Percentiles rank a stretch among this genome's conserved stretches.
Evolutionary conservation across 345 rosid species (phyloP).

Genomic region (Tarenaya hassleriana): DNA sequence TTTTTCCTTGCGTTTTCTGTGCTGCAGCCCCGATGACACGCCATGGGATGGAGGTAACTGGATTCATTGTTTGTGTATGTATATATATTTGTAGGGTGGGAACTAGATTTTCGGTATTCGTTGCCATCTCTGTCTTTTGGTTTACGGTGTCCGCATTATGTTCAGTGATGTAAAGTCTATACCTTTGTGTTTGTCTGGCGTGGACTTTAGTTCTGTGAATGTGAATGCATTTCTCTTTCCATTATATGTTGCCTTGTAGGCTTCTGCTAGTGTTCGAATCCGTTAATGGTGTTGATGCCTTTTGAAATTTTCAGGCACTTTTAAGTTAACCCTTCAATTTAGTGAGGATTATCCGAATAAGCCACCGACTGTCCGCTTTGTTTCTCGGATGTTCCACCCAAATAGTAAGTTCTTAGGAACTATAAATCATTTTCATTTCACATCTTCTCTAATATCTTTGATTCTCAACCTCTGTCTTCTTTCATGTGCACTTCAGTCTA

Average conservation of each 20-base stretch:
- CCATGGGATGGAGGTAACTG: conserved; percentile 66
- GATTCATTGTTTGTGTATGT: too few relatives aligned
- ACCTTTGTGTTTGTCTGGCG: too few relatives aligned
- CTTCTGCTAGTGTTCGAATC: too few relatives aligned
- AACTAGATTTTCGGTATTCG: too few relatives aligned
- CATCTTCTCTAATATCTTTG: neutral
- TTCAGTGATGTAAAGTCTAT: too few relatives aligned
- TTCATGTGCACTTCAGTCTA: conserved; percentile 44
- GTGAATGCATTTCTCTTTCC: too few relatives aligned
- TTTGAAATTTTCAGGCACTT: conserved; percentile 38
- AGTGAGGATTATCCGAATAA: conserved; percentile 64
- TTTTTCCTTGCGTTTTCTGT: neutral
- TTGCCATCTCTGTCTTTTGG: too few relatives aligned
- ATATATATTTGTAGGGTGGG: too few relatives aligned
- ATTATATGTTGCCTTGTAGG: too few relatives aligned
- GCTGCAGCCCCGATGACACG: conserved; percentile 55
- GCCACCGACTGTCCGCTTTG: conserved; percentile 62
- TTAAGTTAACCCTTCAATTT: conserved; percentile 56
- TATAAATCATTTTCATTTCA: neutral
- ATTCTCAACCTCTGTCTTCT: conserved; percentile 10
- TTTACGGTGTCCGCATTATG: too few relatives aligned
- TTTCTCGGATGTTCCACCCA: conserved; percentile 63
- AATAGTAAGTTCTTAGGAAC: conserved; percentile 40
- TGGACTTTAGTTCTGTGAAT: too few relatives aligned
- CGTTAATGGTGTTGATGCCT: too few relatives aligned